Evolutionary conservation across 306 rosid species (phyloP), one percentile per base, ranked within the genome.

Genomic region (Inga oerstediana): DNA sequence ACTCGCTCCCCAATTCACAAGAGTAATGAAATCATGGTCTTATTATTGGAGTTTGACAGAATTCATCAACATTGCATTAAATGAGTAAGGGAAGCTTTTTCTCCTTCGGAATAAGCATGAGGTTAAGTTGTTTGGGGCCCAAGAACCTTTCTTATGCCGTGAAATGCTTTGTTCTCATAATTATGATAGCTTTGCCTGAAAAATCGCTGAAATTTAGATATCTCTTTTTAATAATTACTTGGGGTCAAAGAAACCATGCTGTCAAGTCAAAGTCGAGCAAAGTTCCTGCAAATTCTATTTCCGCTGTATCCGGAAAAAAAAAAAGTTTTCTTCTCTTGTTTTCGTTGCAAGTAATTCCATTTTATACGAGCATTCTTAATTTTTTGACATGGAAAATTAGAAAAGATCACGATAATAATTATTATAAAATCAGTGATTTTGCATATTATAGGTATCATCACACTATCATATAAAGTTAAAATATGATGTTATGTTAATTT

Each of bases 1-100:
- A 58, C 80, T 79, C 77, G n/a, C 80, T 78, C 79, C 85, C 76
- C 87, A 77, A 89, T 78, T 79, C 68, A 81, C 76, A 17, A 27
- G 35, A 65, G 83, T 30, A 80, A 67, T 44, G 19, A 27, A 70
- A 74, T 64, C 85, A 80, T 82, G 77, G 76, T 82, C 79, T 65
- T 59, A 48, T 49, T 17, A 41, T 59, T 79, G 81, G 85, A 86
- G 76, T 69, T 82, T 77, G 78, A 54, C 72, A 17, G 78, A 48
- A 41, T 54, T 35, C 54, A 52, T 74, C 59, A 27, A 41, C 70
- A 17, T 5, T 52, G 9, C 49, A 69, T 73, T 44, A 80, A 77
- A 58, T 46, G 49, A 65, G 15, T 4, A 1, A 13, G 12, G 9
- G 5, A 52, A 17, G 59, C 22, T 5, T 52, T 52, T 17, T 52